A percentile compares a stretch with the other conserved stretches of the same genome.
Conservation (phyloP, 495 filamentous ascomycete genomes). For the Neurospora discreta region DNA sequence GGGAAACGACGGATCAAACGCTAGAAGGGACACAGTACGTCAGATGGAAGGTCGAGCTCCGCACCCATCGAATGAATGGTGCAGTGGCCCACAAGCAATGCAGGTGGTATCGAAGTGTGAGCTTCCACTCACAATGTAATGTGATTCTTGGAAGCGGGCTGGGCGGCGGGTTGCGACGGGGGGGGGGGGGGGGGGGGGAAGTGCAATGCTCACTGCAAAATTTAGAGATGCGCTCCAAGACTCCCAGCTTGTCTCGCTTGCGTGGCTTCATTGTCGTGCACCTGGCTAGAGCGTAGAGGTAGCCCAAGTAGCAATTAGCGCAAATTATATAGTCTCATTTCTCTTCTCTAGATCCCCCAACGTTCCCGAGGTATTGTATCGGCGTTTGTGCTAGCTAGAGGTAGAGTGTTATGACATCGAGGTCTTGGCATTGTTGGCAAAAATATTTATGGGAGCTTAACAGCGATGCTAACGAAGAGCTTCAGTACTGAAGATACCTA, state of each 20-base stretch:
- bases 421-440: not conserved
- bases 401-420: not conserved
- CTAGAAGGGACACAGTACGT: not conserved
- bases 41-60: conserved; percentile 1
- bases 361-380: not conserved
- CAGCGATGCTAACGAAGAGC: not conserved
- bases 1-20: not conserved
- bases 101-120: not conserved
- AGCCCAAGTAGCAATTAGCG: not conserved
- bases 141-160: not conserved
- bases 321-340: not conserved
- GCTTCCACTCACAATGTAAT: no score
- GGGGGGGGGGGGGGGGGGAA: not conserved
- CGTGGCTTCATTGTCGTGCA: not conserved
- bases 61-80: not conserved
- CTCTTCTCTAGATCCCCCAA: not conserved
- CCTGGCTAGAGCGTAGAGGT: not conserved
- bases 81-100: not conserved
- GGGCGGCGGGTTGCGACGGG: not conserved
- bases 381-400: not conserved
- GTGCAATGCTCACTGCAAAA: not conserved
- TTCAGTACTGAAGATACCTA: not conserved
- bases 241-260: not conserved
- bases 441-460: not conserved
- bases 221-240: not conserved